Conservation (phyloP, 257 asterid genomes). For the Solanum pennellii region DNA sequence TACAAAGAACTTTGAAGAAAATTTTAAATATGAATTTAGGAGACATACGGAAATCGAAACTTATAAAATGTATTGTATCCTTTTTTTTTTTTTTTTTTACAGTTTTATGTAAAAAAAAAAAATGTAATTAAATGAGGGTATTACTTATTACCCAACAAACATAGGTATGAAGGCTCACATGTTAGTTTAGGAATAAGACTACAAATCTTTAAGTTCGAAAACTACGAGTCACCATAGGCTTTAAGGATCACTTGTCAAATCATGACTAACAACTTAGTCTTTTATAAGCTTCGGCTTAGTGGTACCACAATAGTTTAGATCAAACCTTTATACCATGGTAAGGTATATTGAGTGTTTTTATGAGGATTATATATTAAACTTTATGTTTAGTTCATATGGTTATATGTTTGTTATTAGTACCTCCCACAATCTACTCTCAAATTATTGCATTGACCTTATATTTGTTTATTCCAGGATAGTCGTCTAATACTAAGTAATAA, state of each 20-base stretch:
- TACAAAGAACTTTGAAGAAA: no score
- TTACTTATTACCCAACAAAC: no score
- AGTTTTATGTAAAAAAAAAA: no score
- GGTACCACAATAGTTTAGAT: background rate
- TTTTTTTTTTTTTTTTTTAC: no score
- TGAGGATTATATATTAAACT: background rate
- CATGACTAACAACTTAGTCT: background rate
- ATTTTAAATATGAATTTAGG: no score
- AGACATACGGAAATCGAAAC: no score
- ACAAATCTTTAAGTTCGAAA: no score
- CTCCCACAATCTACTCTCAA: background rate
- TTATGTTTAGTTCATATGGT: background rate
- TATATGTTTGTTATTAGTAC: no score
- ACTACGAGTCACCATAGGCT: background rate
- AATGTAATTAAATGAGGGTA: background rate
- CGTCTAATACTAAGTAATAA: no score
- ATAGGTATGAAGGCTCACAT: background rate
- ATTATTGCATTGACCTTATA: background rate
- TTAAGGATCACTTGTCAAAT: fast-evolving
- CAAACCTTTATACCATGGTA: background rate
- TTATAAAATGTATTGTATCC: no score
- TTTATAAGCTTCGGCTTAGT: background rate
- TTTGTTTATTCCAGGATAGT: no score
- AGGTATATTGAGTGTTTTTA: background rate
- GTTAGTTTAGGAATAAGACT: background rate